A percentile compares a stretch with the other conserved stretches of the same genome.
phyloP scores from a whole-genome alignment of 208 protist species.

The Leishmania braziliensis region DNA sequence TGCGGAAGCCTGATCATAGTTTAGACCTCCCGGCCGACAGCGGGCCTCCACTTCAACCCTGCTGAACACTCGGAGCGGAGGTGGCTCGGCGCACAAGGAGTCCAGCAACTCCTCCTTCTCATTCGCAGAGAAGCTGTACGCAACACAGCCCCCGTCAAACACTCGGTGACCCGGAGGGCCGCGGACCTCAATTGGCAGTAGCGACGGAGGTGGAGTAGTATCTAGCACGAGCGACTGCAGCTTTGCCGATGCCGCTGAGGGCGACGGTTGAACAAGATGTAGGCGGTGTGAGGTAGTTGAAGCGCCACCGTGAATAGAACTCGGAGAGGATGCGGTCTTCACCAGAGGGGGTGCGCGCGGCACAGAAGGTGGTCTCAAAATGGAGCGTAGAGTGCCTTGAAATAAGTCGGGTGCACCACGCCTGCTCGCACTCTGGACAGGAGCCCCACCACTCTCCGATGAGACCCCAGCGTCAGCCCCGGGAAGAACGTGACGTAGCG shows the following conservation, averaged over 20 bases:
- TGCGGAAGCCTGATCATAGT: background rate
- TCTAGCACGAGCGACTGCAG: slow-evolving; percentile 6
- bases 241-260: background rate
- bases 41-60: slow-evolving; percentile 16
- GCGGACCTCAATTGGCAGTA: slow-evolving; percentile 15
- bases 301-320: background rate
- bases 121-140: slow-evolving; percentile 19
- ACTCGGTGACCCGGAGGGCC: slow-evolving; percentile 23
- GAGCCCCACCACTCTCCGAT: background rate
- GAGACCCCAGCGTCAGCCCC: background rate
- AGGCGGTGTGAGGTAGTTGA: slow-evolving; percentile 12
- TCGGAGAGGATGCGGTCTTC: background rate
- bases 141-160: slow-evolving; percentile 16
- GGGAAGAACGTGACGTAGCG: slow-evolving; percentile 2
- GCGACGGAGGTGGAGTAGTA: slow-evolving; percentile 6
- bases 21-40: background rate
- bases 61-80: slow-evolving; percentile 26
- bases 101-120: slow-evolving; percentile 17
- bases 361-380: slow-evolving; percentile 20
- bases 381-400: slow-evolving; percentile 8
- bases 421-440: background rate
- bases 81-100: slow-evolving; percentile 2
- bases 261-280: slow-evolving; percentile 3
- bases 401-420: background rate
- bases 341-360: background rate